Base-by-base conservation (phyloP, 1,284 basidiomycete genomes). In the Phlebopus sp. region DNA sequence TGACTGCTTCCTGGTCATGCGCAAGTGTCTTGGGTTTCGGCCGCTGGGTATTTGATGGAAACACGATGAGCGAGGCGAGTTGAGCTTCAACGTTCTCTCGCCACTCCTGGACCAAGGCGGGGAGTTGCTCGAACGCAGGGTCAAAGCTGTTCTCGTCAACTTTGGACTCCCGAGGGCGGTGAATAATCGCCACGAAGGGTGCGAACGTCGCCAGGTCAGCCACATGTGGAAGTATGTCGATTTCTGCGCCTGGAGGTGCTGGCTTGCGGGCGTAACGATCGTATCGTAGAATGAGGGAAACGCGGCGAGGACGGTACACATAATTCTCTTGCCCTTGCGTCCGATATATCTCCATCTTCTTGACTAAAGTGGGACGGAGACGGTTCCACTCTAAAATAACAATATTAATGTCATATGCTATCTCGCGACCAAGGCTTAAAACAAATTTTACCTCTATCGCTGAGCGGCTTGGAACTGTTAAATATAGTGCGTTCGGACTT, bases 201-300 rank as follows among this genome's bases (percentile, higher is more conserved):
- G 50, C 37, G 15, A 61, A 49, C 7, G 43, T 36, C 7, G 37
- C 30, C 34, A 63, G 27, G 8, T 63, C 56, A 13, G 17, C 40
- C 21, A 51, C 47, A 14, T 59, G 52, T 14, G 63, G 63, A 5
- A 64, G 38, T 7, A 66, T 19, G 15, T 44, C 48, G 23, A 50
- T 30, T 2, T 19, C 9, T 10, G 50, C 21, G 34, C 51, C 48
- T 46, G 47, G 29, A 21, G 35, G 21, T 10, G 42, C 34, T 14
- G 44, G 46, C 17, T 47, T 29, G 18, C 13, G 8, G 21, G 54
- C 35, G 21, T 50, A 58, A 32, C 15, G 47, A n/a, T 7, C n/a
- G 42, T 57, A 61, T 32, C 47, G 49, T 4, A 15, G 17, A 8
- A 29, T 18, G 10, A 64, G 44, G 4, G 19, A 38, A 14, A 4